Conservation (phyloP, 768 basidiomycete species). For the Mycena maculata region DNA sequence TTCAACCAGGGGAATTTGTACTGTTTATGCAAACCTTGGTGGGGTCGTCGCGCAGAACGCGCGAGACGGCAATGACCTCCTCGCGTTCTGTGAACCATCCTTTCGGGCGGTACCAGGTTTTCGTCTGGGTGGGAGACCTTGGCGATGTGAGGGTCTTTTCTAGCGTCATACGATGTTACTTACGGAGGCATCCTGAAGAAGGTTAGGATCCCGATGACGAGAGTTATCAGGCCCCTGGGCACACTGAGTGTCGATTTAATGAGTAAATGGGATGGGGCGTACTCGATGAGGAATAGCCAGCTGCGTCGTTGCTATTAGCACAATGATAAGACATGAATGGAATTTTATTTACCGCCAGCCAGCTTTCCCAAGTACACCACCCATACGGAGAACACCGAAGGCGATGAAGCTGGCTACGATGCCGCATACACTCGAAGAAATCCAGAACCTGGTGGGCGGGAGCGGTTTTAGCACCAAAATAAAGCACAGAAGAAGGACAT, state of each 20-base stretch:
- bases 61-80: constrained; percentile 69
- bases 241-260: neutral
- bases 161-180: neutral
- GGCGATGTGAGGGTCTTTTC: neutral
- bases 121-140: constrained; percentile 67
- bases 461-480: too few relatives aligned
- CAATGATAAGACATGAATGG: neutral
- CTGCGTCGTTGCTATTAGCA: constrained; percentile 34
- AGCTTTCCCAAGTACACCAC: constrained; percentile 62
- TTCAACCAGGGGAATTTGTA: neutral
- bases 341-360: constrained; percentile 58
- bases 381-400: constrained; percentile 70
- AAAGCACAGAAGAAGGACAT: too few relatives aligned
- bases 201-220: constrained; percentile 62
- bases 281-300: constrained; percentile 73
- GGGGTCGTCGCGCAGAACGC: constrained; percentile 74
- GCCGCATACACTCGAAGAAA: constrained; percentile 56
- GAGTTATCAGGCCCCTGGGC: constrained; percentile 58
- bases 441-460: constrained; percentile 69
- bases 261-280: neutral
- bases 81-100: constrained; percentile 75
- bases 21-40: constrained; percentile 53
- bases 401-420: constrained; percentile 68
- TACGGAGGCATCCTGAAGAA: constrained; percentile 69
- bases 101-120: constrained; percentile 65